Base-by-base conservation (phyloP, 352 stramenopile species). In the Pythium oligandrum region DNA sequence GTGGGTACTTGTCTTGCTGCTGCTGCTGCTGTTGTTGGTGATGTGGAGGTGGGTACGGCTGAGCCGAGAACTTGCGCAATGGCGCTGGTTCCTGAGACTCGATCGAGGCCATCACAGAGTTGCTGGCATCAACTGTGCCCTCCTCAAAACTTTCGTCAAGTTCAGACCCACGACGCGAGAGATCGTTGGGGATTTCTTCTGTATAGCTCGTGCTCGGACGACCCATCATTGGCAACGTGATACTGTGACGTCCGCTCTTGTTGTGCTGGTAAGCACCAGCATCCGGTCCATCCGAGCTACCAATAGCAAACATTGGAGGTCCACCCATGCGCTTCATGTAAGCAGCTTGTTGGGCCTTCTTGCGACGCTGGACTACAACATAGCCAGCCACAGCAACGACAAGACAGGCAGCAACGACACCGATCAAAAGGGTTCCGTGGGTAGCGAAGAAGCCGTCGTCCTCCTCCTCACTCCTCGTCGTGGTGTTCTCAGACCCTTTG, bases 381-480 rank as follows among this genome's bases (percentile, higher is more conserved):
- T 59, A 67, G 26, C 60, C 60, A n/a, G 62, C 32, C 12, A 56
- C 48, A 4, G 52, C 12, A 26, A 67, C 50, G 39, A 63, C 50
- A 4, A 57, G 48, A 9, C 60, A 67, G 17, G 26, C 39, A 26
- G 43, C 60, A 4, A 39, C 50, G 7, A 67, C 42, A 4, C 26
- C 46, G 32, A 38, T 50, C 3, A 67, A 49, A 43, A 67, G 42
- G 7, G 37, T 44, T 10, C 58, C 58, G 34, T 55, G 48, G 4
- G 48, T 59, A 38, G 49, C 26, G 45, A 59, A 63, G 50, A 61
- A 61, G 7, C 43, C 35, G 30, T 55, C 91, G 51, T 87, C 68
- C 46, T 95, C 82, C 31, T 73, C 63, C 35, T 68, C 61, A 35
- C 84, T 54, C 47, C 66, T 63, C 37, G 84, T 59, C 2, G 9